Percentiles rank a stretch among this genome's conserved stretches.
Evolutionary conservation across 1,139 yeast species (phyloP).

Genomic region (Yamadazyma trypodendri): DNA sequence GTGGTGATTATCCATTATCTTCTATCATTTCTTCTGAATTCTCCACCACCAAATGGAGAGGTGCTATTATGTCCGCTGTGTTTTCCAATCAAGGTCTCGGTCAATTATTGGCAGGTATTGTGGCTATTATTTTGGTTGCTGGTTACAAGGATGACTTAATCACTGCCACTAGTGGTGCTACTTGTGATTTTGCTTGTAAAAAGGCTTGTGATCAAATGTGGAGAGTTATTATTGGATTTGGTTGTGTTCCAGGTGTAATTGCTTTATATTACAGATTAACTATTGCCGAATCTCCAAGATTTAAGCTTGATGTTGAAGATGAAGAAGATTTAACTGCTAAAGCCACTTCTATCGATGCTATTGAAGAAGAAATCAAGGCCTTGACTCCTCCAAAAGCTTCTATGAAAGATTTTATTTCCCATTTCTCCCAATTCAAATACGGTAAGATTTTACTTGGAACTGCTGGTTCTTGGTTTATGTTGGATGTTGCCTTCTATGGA

Average conservation of each 20-base stretch:
- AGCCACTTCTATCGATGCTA: constrained; percentile 57
- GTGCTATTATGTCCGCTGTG: constrained; percentile 92
- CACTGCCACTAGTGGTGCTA: constrained; percentile 47
- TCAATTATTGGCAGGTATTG: constrained; percentile 81
- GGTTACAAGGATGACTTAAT: constrained; percentile 64
- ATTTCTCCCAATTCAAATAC: constrained; percentile 87
- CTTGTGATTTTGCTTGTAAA: constrained; percentile 63
- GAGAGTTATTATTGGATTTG: constrained; percentile 86
- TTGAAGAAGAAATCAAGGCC: constrained; percentile 46
- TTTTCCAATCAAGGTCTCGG: constrained; percentile 94
- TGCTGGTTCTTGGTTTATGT: constrained; percentile 94
- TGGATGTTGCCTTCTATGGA: constrained; percentile 95
- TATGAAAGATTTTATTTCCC: constrained; percentile 57
- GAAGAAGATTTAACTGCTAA: constrained; percentile 51
- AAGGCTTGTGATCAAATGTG: constrained; percentile 90
- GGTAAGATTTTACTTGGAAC: constrained; percentile 87
- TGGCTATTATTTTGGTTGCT: constrained; percentile 68
- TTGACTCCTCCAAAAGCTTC: constrained; percentile 59
- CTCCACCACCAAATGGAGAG: constrained; percentile 92
- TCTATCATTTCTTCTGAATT: constrained; percentile 89
- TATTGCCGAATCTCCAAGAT: constrained; percentile 92
- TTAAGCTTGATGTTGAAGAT: constrained; percentile 68
- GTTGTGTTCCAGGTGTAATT: constrained; percentile 81
- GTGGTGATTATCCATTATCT: constrained; percentile 98
- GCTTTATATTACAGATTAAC: constrained; percentile 89